Evolutionary conservation across 768 basidiomycete species (phyloP).

Genomic region (Pleurotus cornucopiae): DNA sequence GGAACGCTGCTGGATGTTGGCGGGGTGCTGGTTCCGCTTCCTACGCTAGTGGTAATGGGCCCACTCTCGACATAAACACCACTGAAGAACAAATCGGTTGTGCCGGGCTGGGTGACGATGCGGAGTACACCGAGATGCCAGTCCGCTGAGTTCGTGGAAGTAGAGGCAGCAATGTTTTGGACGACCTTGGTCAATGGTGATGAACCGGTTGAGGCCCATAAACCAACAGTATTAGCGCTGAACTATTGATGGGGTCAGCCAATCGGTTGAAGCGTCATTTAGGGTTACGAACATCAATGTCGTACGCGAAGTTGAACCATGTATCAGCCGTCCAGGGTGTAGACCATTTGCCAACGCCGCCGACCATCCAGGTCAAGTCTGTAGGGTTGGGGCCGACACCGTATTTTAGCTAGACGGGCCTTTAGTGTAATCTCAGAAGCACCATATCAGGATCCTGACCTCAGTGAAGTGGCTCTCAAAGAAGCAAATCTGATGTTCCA

Average conservation of each 20-base stretch:
- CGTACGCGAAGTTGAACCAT: slow-evolving; percentile 68
- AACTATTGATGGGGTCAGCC: slow-evolving; percentile 30
- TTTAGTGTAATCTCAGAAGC: background rate
- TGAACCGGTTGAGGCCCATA: slow-evolving; percentile 52
- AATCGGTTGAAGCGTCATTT: background rate
- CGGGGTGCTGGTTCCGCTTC: slow-evolving; percentile 23
- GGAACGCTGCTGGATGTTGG: slow-evolving; percentile 1
- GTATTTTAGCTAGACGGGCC: slow-evolving; percentile 42
- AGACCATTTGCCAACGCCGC: slow-evolving; percentile 42
- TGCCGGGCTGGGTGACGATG: slow-evolving; percentile 38
- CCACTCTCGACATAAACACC: slow-evolving; percentile 60
- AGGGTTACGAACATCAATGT: slow-evolving; percentile 44
- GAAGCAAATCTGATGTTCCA: slow-evolving; percentile 60
- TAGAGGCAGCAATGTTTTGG: slow-evolving; percentile 39
- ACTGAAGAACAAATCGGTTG: slow-evolving; percentile 57
- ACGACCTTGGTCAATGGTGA: slow-evolving; percentile 46
- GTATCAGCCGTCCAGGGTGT: slow-evolving; percentile 45
- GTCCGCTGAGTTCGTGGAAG: slow-evolving; percentile 56
- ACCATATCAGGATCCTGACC: slow-evolving; percentile 20
- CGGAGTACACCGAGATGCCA: slow-evolving; percentile 62
- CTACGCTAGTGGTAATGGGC: slow-evolving; percentile 49
- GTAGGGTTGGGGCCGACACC: slow-evolving; percentile 46
- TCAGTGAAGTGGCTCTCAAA: slow-evolving; percentile 65
- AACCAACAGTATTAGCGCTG: slow-evolving; percentile 45
- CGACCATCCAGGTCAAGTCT: slow-evolving; percentile 51